Percentiles rank a stretch among this genome's conserved stretches.
phyloP scores from a whole-genome alignment of 108 stramenopile species.

The Licmophora abbreviata region DNA sequence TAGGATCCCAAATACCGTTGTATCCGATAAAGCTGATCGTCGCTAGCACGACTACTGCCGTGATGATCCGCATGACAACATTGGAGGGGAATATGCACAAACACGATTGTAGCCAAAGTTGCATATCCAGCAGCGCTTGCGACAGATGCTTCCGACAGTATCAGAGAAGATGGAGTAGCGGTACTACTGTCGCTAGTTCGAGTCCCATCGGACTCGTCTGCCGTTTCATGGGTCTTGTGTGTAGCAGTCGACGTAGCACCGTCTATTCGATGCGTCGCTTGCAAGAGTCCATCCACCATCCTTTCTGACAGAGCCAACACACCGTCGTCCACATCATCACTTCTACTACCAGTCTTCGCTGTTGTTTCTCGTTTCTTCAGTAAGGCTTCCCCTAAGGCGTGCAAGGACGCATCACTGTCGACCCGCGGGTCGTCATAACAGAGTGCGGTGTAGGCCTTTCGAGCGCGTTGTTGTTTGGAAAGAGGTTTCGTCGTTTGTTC shows the following conservation, averaged over 20 bases:
- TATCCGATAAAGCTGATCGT: conserved; percentile 1
- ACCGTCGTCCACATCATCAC: not conserved
- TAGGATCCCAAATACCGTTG: conserved; percentile 15
- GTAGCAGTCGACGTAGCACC: not conserved
- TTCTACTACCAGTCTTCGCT: no score
- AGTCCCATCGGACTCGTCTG: not conserved
- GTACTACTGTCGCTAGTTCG: not conserved
- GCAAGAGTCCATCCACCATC: conserved; percentile 17
- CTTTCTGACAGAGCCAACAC: conserved; percentile 10
- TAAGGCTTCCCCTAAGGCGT: conserved; percentile 7
- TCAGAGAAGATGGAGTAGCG: not conserved
- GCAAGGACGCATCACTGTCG: conserved; percentile 6
- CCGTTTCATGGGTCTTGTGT: not conserved
- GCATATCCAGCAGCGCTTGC: conserved; percentile 14
- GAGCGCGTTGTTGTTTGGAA: not conserved
- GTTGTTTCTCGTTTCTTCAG: not conserved
- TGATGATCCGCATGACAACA: conserved; percentile 22
- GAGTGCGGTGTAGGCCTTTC: conserved; percentile 12
- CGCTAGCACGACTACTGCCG: not conserved
- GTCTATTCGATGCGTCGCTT: conserved; percentile 2
- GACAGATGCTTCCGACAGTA: not conserved
- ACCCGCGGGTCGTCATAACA: conserved; percentile 18
- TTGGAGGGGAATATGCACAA: conserved; percentile 21
- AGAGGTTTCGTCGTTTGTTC: no score
- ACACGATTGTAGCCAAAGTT: conserved; percentile 16